Evolutionary conservation across 2,329 filamentous ascomycete genomes (phyloP), one percentile per base, ranked within the genome.

Genomic region (Polytolypa hystricis): DNA sequence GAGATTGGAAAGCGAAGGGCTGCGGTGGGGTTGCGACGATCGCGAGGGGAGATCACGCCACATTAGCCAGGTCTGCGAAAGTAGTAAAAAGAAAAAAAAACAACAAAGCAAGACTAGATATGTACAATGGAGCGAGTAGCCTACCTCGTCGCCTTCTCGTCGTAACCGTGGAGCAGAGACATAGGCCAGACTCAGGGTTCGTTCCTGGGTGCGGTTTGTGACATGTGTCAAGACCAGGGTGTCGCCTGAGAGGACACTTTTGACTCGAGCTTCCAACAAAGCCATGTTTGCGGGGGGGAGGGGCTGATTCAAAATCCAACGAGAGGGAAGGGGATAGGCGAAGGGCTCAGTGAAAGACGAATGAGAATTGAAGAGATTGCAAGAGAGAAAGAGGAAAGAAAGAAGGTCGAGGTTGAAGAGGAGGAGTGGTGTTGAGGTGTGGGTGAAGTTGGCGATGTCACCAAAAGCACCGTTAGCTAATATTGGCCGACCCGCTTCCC

Each of bases 221-320:
- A 84, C 71, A 62, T 83, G 85, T 51, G 80, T 77, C 53, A 96
- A 69, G 46, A 96, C 70, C 50, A 96, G 66, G 18, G 87, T 94
- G 69, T 96, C 91, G 53, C 91, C 91, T 54, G 87, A 95, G 54
- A 93, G 69, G 49, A 94, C 84, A 58, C 81, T 84, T 73, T 98
- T 98, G 63, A 96, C 87, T 54, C 79, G 82, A 57, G 79, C 71
- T 66, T 73, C 60, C 39, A 66, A 48, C 47, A 60, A 54, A 58
- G 62, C 58, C 45, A 45, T 57, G 49, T 37, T 42, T 34, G 30
- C 37, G 35, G 40, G n/a, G n/a, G n/a, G n/a, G n/a, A n/a, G n/a
- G n/a, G n/a, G n/a, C n/a, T n/a, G n/a, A n/a, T n/a, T n/a, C n/a
- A n/a, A n/a, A n/a, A n/a, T n/a, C n/a, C n/a, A 12, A 14, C 5